Conservation (phyloP, 805 yeast species). For the Naumovozyma baii region DNA sequence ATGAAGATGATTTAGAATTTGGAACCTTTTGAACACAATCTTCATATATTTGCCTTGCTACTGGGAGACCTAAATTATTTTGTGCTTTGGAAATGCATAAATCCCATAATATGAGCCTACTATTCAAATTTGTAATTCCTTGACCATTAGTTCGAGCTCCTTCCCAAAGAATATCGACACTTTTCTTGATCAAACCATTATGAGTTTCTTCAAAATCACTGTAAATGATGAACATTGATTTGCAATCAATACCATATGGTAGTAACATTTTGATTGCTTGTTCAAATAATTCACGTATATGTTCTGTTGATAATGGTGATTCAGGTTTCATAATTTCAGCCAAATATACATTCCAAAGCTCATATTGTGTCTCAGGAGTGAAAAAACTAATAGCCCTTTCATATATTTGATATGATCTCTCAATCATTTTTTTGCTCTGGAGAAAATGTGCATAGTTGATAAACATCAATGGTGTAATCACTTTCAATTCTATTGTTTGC, state of each 20-base stretch:
- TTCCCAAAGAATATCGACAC: constrained; percentile 42
- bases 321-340: constrained; percentile 35
- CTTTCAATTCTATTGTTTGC: constrained; percentile 42
- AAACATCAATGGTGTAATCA: constrained; percentile 60
- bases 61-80: constrained; percentile 33
- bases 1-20: constrained; percentile 31
- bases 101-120: constrained; percentile 36
- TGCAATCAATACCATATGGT: constrained; percentile 29
- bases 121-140: constrained; percentile 5
- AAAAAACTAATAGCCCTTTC: constrained; percentile 62
- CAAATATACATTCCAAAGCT: constrained; percentile 65
- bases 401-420: constrained; percentile 44
- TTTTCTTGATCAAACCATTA: constrained; percentile 41
- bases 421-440: constrained; percentile 37
- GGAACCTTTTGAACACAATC: constrained; percentile 43
- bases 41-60: constrained; percentile 42
- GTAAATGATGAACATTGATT: constrained; percentile 44
- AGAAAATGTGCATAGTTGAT: constrained; percentile 58
- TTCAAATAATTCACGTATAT: constrained; percentile 68
- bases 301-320: constrained; percentile 34
- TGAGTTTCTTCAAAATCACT: constrained; percentile 49
- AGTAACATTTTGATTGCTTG: constrained; percentile 50
- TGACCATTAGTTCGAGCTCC: constrained; percentile 14
- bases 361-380: constrained; percentile 43
- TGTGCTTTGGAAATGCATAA: constrained; percentile 35